Conservation (phyloP, 2,329 filamentous ascomycete genomes). For the Escovopsis sp. region DNA sequence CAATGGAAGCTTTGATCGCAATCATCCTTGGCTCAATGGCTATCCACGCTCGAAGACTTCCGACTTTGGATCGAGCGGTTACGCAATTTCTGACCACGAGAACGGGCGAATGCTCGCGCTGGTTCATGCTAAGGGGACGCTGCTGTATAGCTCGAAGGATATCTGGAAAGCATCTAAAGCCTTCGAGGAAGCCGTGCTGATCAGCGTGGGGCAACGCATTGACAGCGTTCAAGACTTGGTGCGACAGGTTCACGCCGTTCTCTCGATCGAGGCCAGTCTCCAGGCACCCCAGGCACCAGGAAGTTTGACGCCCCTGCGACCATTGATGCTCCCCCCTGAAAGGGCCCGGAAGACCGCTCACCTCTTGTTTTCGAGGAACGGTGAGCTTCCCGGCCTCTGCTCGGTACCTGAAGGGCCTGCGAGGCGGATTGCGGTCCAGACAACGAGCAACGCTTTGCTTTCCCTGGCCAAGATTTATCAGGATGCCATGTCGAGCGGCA, state of each 20-base stretch:
- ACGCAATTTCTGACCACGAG: slow-evolving; percentile 68
- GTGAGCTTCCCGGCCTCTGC: slow-evolving; percentile 65
- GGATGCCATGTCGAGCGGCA: slow-evolving; percentile 74
- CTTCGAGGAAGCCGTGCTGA: slow-evolving; percentile 88
- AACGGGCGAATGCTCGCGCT: slow-evolving; percentile 90
- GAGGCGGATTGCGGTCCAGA: slow-evolving; percentile 70
- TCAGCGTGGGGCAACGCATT: slow-evolving; percentile 60
- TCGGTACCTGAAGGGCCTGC: slow-evolving; percentile 57
- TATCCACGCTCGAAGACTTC: background rate
- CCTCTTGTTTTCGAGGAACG: slow-evolving; percentile 63
- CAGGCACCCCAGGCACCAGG: slow-evolving; percentile 5
- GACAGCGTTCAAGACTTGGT: slow-evolving; percentile 67
- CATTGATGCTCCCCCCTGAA: slow-evolving; percentile 69
- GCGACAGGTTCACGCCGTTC: slow-evolving; percentile 55
- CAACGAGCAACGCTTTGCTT: slow-evolving; percentile 86
- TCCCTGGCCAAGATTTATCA: slow-evolving; percentile 97
- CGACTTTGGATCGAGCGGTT: slow-evolving; percentile 40
- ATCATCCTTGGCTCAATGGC: background rate
- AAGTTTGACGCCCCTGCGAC: slow-evolving; percentile 18
- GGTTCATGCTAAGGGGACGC: slow-evolving; percentile 95
- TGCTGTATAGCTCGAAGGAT: slow-evolving; percentile 83
- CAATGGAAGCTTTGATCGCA: background rate
- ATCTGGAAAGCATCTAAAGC: slow-evolving; percentile 67
- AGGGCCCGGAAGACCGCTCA: slow-evolving; percentile 70
- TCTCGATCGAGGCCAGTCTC: slow-evolving; percentile 28